Conservation (phyloP, 192 early-diverging fungal species). For the Coemansia sp. region DNA sequence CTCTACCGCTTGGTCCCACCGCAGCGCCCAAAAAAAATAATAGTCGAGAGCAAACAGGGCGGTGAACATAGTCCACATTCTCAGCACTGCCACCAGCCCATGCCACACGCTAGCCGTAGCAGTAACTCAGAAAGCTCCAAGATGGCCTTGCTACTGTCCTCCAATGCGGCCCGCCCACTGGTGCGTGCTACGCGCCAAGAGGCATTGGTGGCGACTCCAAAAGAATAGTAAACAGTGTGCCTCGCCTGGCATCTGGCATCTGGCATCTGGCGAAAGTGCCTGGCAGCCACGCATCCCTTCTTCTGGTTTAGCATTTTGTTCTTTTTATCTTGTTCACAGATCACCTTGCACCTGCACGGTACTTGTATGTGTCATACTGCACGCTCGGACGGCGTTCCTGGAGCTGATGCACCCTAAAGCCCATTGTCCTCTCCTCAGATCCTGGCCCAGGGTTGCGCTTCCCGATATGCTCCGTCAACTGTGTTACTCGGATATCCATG, state of each 20-base stretch:
- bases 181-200: background rate
- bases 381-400: constrained; percentile 4
- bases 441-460: background rate
- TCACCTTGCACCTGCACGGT: background rate
- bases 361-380: constrained; percentile 6
- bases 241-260: background rate
- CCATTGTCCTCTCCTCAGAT: constrained; percentile 2
- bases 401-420: background rate
- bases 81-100: background rate
- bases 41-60: background rate
- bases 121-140: constrained; percentile 2
- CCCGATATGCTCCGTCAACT: constrained; percentile 1
- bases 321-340: background rate
- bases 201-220: background rate
- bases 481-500: background rate
- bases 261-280: background rate
- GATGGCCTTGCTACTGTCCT: constrained; percentile 1
- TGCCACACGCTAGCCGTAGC: background rate
- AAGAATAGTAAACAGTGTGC: background rate
- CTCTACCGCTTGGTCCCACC: constrained; percentile 1
- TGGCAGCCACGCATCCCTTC: background rate
- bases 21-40: background rate
- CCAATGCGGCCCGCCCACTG: background rate
- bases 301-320: background rate
- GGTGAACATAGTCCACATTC: background rate